These are phyloP conservation scores for Aspergillus cristatus DNA, from an alignment of 495 filamentous ascomycete species.

Conservation along the genomic window DNA sequence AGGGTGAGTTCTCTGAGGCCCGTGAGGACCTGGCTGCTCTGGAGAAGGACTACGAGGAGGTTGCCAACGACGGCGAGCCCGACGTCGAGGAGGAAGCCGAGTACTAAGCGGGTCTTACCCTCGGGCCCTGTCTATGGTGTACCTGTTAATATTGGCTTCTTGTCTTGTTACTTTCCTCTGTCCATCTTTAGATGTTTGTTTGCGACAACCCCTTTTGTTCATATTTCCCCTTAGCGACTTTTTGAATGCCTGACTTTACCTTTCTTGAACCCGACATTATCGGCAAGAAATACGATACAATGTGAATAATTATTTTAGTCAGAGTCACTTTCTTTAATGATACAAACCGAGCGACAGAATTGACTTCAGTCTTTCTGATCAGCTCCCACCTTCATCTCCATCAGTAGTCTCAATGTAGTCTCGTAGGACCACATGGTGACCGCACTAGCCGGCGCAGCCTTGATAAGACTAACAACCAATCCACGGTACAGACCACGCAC, in stretches of 20 bases:
- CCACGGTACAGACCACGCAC: constrained; percentile 78
- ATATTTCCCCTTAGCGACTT: constrained; percentile 23
- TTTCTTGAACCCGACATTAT: constrained; percentile 8
- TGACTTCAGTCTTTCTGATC: too few species aligned
- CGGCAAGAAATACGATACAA: neutral
- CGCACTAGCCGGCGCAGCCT: constrained; percentile 90
- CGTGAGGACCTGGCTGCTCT: constrained; percentile 83
- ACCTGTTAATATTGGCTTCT: constrained; percentile 10
- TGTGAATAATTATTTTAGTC: too few species aligned
- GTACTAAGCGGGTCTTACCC: constrained; percentile 43
- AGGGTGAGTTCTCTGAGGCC: constrained; percentile 87
- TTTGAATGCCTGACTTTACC: constrained; percentile 2
- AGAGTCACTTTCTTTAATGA: too few species aligned
- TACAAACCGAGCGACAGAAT: too few species aligned
- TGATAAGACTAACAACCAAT: constrained; percentile 77
- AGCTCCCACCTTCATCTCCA: constrained; percentile 30
- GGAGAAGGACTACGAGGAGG: constrained; percentile 90
- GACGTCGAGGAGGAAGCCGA: constrained; percentile 58
- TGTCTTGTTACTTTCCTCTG: constrained; percentile 5
- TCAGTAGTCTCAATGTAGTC: constrained; percentile 50
- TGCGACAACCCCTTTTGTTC: constrained; percentile 24
- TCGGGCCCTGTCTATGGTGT: neutral
- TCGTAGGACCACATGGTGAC: constrained; percentile 99
- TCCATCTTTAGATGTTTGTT: constrained; percentile 8
- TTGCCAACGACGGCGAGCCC: constrained; percentile 61